Base-by-base conservation (phyloP, 352 stramenopile species). In the Pythium utonaiense region DNA sequence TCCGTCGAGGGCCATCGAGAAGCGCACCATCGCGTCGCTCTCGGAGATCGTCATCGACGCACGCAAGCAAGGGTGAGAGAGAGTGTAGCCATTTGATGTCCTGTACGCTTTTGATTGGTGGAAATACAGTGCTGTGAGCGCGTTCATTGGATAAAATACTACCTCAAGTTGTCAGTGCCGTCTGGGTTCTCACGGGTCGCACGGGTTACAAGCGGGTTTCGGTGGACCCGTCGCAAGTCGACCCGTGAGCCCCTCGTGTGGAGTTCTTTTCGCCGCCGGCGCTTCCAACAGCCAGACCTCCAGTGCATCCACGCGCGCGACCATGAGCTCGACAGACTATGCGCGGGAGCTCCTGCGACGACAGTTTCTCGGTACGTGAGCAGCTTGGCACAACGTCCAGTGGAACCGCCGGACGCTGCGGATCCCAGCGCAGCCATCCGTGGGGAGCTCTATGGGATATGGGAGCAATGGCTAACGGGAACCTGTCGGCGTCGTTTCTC, bases 261-360 rank as follows among this genome's bases (percentile, higher is more conserved):
- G 47, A 64, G 47, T 64, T 64, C 57, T 64, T 64, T 64, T 57
- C 47, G 34, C 48, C 47, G 38, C 17, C 38, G 38, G 34, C 17
- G 40, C 40, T 50, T 54, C 27, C 17, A 27, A 56, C 47, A 52
- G 25, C 34, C 24, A 12, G 25, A 64, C 49, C 56, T 17, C 54
- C 27, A 42, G 24, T 52, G 47, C 36, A 44, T 54, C 17, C 19
- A 30, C 31, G 16, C 19, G 49, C n/a, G 57, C 48, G 27, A 61
- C 41, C 19, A 69, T 69, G 62, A 42, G 49, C 36, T 27, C 64
- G 28, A 44, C 58, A 12, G 83, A 93, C 63, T 93, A 93, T 52
- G 83, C 81, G 57, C 81, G 84, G 57, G 83, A 93, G 71, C 77
- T 93, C 52, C 73, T 93, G 65, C 79, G 79, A 67, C 79, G 82